Evolutionary conservation across 805 yeast genomes (phyloP).

Genomic region (Kuraishia molischiana): DNA sequence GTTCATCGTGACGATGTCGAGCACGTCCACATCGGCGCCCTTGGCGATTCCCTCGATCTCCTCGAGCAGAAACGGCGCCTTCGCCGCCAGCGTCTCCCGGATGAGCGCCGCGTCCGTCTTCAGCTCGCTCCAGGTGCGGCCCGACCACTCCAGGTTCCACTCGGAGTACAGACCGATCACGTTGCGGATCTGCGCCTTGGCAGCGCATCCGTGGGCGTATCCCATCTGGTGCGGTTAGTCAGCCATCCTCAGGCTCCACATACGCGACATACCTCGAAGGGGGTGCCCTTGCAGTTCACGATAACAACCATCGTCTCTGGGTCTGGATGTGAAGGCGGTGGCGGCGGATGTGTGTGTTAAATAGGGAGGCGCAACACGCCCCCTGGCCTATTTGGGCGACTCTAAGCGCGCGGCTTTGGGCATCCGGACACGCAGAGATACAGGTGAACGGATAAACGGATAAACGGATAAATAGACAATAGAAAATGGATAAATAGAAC

Average conservation of each 20-base stretch:
- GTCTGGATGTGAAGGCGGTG: too few species aligned
- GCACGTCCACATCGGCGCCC: constrained; percentile 5
- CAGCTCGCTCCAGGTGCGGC: constrained; percentile 4
- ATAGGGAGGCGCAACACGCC: too few species aligned
- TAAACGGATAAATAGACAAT: too few species aligned
- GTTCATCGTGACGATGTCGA: constrained; percentile 6
- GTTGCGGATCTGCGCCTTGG: constrained; percentile 3
- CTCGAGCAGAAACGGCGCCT: constrained; percentile 4
- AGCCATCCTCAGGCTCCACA: neutral
- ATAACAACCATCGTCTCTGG: constrained; percentile 4
- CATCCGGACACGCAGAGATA: too few species aligned
- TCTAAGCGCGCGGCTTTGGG: too few species aligned
- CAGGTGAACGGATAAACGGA: too few species aligned
- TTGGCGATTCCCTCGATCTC: constrained; percentile 7
- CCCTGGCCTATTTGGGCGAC: too few species aligned
- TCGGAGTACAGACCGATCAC: constrained; percentile 2
- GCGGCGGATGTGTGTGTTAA: too few species aligned
- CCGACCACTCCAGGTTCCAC: constrained; percentile 4
- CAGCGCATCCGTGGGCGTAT: constrained; percentile 5
- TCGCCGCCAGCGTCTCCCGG: constrained; percentile 2
- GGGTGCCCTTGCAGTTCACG: constrained; percentile 7
- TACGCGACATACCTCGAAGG: constrained; percentile 5
- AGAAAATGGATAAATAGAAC: too few species aligned
- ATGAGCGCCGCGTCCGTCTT: constrained; percentile 3
- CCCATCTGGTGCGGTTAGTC: constrained; percentile 5